Base-by-base conservation (phyloP, 108 stramenopile species). In the Pseudonitzschia multiseries region DNA sequence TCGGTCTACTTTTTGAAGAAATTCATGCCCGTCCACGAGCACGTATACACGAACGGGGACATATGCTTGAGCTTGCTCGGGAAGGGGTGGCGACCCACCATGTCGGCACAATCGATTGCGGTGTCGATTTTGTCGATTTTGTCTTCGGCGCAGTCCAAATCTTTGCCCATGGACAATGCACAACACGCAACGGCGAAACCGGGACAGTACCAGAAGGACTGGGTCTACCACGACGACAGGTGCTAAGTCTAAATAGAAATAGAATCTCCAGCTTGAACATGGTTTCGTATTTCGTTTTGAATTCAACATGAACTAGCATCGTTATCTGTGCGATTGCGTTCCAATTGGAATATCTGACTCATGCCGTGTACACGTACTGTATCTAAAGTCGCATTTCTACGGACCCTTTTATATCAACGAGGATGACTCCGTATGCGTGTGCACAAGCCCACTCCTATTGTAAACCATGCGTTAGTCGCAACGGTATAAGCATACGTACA, bases 41-140 rank as follows among this genome's bases (percentile, higher is more conserved):
- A 98, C 77, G 95, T 97, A n/a, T 98, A 98, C 75, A 97, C 98
- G 46, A 98, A 98, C 83, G 98, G 98, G 22, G 98, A 98, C 73
- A 98, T 98, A 71, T 97, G 98, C 73, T 83, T 98, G 67, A 90
- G 83, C 65, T 74, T 98, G 57, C 78, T 98, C n/a, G 96, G 96
- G 9, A 89, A 92, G 61, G 98, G 93, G 75, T 98, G 98, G 98
- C 71, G 94, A 54, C 98, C 98, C 6, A 96, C 91, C 54, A 96
- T 98, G 93, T 97, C 96, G 46, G 96, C 94, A 29, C 93, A 95
- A 76, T 88, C 83, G 31, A 85, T 98, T 72, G 96, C 96, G 5
- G 78, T 96, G 24, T 83, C 83, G 36, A 97, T 98, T 68, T 79
- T 97, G 73, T 92, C 90, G 52, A 98, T 98, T 79, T 82, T 98